phyloP scores from a whole-genome alignment of 441 rosid species.

The Syzygium syzygioides region DNA sequence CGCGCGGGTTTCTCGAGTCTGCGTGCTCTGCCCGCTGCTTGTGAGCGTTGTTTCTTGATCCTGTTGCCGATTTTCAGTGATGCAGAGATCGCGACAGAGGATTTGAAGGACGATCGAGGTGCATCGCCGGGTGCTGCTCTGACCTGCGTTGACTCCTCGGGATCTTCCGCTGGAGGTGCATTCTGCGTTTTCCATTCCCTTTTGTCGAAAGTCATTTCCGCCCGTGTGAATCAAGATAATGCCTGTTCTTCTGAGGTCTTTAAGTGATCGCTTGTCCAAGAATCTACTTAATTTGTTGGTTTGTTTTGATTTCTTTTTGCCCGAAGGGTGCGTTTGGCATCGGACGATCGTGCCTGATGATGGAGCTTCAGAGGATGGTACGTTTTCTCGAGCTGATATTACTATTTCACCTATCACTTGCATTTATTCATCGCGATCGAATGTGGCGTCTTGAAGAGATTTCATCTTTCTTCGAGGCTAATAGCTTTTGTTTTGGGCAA shows the following conservation, averaged over 20 bases:
- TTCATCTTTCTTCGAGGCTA: not conserved
- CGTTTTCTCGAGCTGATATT: not conserved
- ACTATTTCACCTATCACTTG: not conserved
- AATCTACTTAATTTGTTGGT: constrained; percentile 2
- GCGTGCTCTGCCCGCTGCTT: not conserved
- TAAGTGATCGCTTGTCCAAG: not conserved
- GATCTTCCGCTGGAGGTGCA: not conserved
- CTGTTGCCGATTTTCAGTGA: constrained; percentile 4
- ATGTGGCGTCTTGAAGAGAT: not conserved
- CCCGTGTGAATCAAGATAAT: not conserved
- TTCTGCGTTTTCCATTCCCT: not conserved
- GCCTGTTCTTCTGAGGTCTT: not conserved
- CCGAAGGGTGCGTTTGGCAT: constrained; percentile 27
- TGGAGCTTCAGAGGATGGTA: constrained; percentile 63
- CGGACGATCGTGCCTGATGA: constrained; percentile 2
- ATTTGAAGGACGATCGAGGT: constrained; percentile 3
- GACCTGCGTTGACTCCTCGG: not conserved
- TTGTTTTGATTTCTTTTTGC: not conserved
- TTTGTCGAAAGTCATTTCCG: not conserved
- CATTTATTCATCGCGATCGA: not conserved
- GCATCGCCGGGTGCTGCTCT: not conserved
- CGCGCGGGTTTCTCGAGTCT: not conserved
- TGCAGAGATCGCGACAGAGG: constrained; percentile 1
- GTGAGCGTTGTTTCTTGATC: not conserved
- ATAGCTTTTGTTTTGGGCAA: not conserved